Conservation (phyloP, 164 flowering plant genomes). For the Vitis vinifera region DNA sequence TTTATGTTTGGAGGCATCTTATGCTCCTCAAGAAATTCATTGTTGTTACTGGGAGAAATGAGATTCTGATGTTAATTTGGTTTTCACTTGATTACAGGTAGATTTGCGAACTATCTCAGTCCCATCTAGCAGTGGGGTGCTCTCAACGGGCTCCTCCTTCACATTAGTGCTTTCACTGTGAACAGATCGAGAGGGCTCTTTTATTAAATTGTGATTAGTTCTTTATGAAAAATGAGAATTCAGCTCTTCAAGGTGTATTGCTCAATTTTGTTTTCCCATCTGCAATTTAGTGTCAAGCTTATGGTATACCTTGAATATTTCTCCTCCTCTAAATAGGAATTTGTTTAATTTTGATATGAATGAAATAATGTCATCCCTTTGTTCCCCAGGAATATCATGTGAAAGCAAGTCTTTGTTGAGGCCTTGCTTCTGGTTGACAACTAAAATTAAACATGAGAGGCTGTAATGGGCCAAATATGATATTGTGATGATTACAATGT, state of each 20-base stretch:
- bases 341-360: not conserved
- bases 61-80: not conserved
- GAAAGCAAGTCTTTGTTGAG: not conserved
- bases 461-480: not conserved
- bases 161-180: not conserved
- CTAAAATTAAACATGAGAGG: not conserved
- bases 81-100: conserved; percentile 37
- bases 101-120: conserved; percentile 53
- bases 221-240: not conserved
- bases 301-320: not conserved
- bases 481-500: not conserved
- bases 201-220: not conserved
- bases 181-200: not conserved
- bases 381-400: not conserved
- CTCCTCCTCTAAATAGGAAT: not conserved
- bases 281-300: not conserved
- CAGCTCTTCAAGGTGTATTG: conserved; percentile 2
- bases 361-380: not conserved
- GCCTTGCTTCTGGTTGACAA: not conserved
- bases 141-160: not conserved
- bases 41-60: too few species aligned
- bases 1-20: too few species aligned
- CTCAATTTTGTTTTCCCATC: conserved; percentile 5
- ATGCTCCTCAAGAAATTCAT: too few species aligned
- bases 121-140: conserved; percentile 35